A percentile compares a stretch with the other conserved stretches of the same genome.
Evolutionary conservation across 2,329 filamentous ascomycete genomes (phyloP).

Genomic region (Colletotrichum tanaceti): DNA sequence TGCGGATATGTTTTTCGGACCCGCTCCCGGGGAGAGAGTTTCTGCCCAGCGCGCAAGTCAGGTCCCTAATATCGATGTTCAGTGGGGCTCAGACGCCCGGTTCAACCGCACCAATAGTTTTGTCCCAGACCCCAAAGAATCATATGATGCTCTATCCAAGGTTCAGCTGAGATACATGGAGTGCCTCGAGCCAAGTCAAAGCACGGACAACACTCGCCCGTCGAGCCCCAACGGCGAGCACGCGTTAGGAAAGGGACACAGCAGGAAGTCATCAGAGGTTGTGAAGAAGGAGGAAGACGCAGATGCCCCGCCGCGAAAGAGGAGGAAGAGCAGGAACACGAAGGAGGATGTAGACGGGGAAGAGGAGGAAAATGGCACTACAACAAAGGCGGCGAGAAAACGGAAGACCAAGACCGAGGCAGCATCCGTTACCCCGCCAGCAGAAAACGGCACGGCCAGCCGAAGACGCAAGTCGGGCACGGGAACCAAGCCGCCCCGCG

Average conservation of each 20-base stretch:
- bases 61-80: constrained; percentile 58
- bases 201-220: constrained; percentile 68
- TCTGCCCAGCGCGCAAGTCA: constrained; percentile 43
- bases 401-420: constrained; percentile 61
- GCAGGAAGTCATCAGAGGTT: constrained; percentile 44
- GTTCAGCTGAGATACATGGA: constrained; percentile 67
- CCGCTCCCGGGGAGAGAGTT: constrained; percentile 40
- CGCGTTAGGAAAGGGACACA: constrained; percentile 41
- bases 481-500: constrained; percentile 62
- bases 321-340: constrained; percentile 65
- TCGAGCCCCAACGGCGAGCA: constrained; percentile 61
- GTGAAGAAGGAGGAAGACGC: constrained; percentile 52
- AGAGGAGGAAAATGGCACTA: constrained; percentile 52
- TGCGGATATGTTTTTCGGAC: constrained; percentile 56
- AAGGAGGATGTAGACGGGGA: constrained; percentile 56
- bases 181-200: constrained; percentile 68
- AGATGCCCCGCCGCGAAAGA: constrained; percentile 61
- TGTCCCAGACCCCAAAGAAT: constrained; percentile 67
- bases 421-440: constrained; percentile 49
- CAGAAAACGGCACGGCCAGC: constrained; percentile 50
- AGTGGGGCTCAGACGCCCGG: constrained; percentile 76
- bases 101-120: constrained; percentile 71
- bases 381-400: constrained; percentile 53
- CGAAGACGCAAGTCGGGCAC: constrained; percentile 65
- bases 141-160: constrained; percentile 66